phyloP scores from a whole-genome alignment of 805 yeast genomes.

The Candida nanaspora region DNA sequence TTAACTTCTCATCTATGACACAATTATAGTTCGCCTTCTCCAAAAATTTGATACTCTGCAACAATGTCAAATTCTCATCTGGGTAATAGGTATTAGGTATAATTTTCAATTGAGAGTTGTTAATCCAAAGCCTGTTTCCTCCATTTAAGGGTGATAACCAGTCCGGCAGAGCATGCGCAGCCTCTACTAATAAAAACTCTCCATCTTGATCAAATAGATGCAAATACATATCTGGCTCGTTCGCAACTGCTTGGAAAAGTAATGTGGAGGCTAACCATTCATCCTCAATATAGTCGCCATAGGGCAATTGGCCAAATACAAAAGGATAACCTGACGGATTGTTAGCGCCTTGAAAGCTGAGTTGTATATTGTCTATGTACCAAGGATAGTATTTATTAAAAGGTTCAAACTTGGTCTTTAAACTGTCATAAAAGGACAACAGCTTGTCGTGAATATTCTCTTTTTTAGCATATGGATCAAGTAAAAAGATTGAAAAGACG shows the following conservation, averaged over 20 bases:
- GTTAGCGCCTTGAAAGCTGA: conserved; percentile 6
- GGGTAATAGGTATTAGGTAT: conserved; percentile 32
- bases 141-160: conserved; percentile 42
- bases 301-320: conserved; percentile 33
- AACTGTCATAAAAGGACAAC: conserved; percentile 9
- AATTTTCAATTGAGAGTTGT: conserved; percentile 30
- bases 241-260: conserved; percentile 27
- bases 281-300: conserved; percentile 38
- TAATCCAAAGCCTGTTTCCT: conserved; percentile 47
- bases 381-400: conserved; percentile 37
- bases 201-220: conserved; percentile 47
- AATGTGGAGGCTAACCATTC: conserved; percentile 36
- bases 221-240: conserved; percentile 30
- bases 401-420: conserved; percentile 20
- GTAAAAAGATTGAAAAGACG: conserved; percentile 21
- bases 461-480: conserved; percentile 21
- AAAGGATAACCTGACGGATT: conserved; percentile 15
- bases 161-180: conserved; percentile 35
- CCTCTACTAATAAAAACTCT: conserved; percentile 47
- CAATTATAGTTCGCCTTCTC: conserved; percentile 30
- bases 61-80: conserved; percentile 26
- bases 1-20: conserved; percentile 17
- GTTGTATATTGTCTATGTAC: conserved; percentile 25
- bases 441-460: conserved; percentile 12
- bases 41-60: conserved; percentile 35